These are phyloP conservation scores for Corinectria fuckeliana DNA, from an alignment of 2,329 filamentous ascomycete species.

Conservation along the genomic window DNA sequence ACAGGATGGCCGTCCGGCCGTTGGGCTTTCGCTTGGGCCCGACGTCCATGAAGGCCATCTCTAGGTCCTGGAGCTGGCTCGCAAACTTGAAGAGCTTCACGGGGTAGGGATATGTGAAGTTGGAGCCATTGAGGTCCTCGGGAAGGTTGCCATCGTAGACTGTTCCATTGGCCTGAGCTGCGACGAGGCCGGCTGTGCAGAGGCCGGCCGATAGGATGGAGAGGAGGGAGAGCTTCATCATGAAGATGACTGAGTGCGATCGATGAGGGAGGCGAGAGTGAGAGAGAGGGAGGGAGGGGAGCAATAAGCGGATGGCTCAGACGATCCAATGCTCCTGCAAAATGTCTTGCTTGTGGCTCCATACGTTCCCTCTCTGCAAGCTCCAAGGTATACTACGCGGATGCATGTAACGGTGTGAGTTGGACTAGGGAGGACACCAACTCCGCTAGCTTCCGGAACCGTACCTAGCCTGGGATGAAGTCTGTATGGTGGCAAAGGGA, in stretches of 20 bases:
- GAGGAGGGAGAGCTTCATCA: constrained; percentile 37
- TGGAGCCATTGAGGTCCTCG: constrained; percentile 54
- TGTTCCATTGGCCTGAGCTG: constrained; percentile 38
- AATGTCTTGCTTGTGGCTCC: background rate
- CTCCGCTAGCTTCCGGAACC: constrained; percentile 3
- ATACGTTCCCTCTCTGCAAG: background rate
- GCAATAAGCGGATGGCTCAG: background rate
- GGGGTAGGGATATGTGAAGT: constrained; percentile 60
- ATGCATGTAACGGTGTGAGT: background rate
- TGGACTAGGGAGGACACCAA: background rate
- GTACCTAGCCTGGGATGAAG: background rate
- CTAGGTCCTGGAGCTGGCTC: constrained; percentile 54
- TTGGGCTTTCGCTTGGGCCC: constrained; percentile 43
- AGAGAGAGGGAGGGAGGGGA: background rate
- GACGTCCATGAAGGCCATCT: constrained; percentile 65
- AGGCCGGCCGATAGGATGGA: constrained; percentile 25
- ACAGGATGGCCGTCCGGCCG: constrained; percentile 53
- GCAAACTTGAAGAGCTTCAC: constrained; percentile 55
- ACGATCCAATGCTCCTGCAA: background rate
- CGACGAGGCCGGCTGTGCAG: constrained; percentile 26
- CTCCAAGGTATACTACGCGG: background rate
- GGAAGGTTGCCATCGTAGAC: constrained; percentile 48
- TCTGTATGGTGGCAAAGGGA: background rate
- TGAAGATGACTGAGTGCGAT: background rate
- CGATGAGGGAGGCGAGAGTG: background rate